Evolutionary conservation across 2,329 filamentous ascomycete species (phyloP), one percentile per base, ranked within the genome.

Genomic region (Fusarium sp.): DNA sequence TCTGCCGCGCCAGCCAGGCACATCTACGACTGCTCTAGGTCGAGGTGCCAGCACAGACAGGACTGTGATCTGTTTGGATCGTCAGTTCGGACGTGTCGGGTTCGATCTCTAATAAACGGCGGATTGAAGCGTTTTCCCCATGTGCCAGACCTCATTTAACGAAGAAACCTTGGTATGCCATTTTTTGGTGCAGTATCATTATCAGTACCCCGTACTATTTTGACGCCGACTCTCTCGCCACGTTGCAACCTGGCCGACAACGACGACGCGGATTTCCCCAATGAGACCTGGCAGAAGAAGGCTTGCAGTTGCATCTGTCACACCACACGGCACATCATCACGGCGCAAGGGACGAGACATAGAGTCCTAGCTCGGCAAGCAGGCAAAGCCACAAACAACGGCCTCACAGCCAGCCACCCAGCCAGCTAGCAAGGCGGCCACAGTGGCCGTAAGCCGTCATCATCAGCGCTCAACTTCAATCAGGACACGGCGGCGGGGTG

Each of bases 71-170:
- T 60, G 45, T 64, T 72, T 60, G 56, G 67, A 68, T 67, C 66
- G 66, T 60, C 56, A 64, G 67, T 68, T 68, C 27, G 48, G 66
- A 65, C 66, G 64, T 67, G 54, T 66, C 75, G 61, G 72, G 61
- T 58, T 70, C 66, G 59, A 72, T 77, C 73, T 78, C 73, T 78
- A 74, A 78, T 78, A 78, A 78, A 74, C 74, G 70, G 54, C 67
- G 54, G 57, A 63, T 72, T 72, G 68, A 74, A 68, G 64, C 73
- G 64, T 68, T 69, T 52, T 66, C 65, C 71, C 56, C 43, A 67
- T 73, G 59, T 50, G 54, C 35, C 32, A 37, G 34, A 25, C 32
- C 54, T 67, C 61, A 54, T 50, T 72, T 72, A 66, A 70, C 52
- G 27, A 71, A 58, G 48, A 52, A 52, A 48, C 43, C 43, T 48